Conservation (phyloP, 2,329 filamentous ascomycete genomes). For the Domatiomyces catenatus region DNA sequence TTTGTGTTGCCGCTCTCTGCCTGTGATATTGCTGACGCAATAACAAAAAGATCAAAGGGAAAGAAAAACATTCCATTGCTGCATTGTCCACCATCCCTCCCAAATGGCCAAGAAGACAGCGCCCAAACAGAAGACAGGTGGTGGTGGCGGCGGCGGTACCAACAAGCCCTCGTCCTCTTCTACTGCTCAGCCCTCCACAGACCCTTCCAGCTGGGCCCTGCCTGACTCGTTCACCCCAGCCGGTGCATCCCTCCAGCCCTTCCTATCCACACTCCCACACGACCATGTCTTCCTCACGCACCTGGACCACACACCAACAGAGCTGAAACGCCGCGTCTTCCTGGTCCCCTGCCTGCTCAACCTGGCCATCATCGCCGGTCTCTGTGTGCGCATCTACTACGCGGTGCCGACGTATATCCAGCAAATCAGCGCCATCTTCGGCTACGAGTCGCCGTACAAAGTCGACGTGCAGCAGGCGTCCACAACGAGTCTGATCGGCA, state of each 20-base stretch:
- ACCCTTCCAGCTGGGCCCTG: constrained; percentile 3
- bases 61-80: not conserved
- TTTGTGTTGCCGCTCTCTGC: not conserved
- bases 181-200: not conserved
- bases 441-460: constrained; percentile 50
- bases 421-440: constrained; percentile 49
- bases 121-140: not conserved
- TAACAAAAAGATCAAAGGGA: not conserved
- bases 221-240: constrained; percentile 14
- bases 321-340: constrained; percentile 73
- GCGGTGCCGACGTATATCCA: constrained; percentile 59
- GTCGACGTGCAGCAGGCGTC: constrained; percentile 44
- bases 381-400: constrained; percentile 53
- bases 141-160: too few species aligned
- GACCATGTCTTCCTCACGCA: constrained; percentile 70
- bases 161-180: not conserved
- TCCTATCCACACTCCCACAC: constrained; percentile 51
- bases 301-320: constrained; percentile 53
- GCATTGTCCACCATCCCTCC: not conserved
- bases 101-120: not conserved
- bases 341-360: constrained; percentile 66
- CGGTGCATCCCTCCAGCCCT: constrained; percentile 20
- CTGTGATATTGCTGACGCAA: not conserved
- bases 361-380: constrained; percentile 45
- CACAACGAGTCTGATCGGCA: constrained; percentile 41